Evolutionary conservation across 1,284 basidiomycete species (phyloP), one percentile per base, ranked within the genome.

Genomic region (Cryptococcus sp.): DNA sequence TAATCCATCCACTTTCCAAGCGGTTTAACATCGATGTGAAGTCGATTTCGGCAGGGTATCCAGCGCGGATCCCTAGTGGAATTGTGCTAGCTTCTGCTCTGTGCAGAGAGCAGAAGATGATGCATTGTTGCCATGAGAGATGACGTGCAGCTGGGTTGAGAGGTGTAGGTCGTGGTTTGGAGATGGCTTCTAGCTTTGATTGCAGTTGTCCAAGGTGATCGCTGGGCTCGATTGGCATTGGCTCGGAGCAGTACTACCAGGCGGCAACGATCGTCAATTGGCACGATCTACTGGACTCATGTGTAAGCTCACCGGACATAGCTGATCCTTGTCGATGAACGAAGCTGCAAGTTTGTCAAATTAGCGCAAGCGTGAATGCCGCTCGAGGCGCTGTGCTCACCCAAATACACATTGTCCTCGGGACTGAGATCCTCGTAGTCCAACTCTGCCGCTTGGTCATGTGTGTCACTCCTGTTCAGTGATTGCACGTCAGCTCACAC

Each of bases 91-190:
- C 65, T 59, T 77, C 71, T 7, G 72, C 73, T 7, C 64, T 60
- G 55, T 78, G 76, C 39, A 63, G 59, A 1, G 57, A 45, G 58
- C 77, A 78, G 35, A 70, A 73, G 1, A 67, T 58, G 48, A 69
- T 62, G 15, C 63, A 55, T 50, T 62, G 52, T 17, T 58, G 49
- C 62, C 65, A 66, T 10, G 56, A 17, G 19, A 64, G 51, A 17
- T 42, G 22, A n/a, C 63, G 53, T 3, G 63, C 61, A 16, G 52
- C 30, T 23, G 61, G 57, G 35, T 67, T 63, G n/a, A 8, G 8
- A 5, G 25, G 17, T 8, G 59, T 62, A 3, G 64, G 62, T 22
- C 42, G 20, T 10, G 65, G 59, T 5, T 13, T 22, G 15, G 61
- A 65, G 8, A 62, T 54, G 1, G 43, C 22, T 5, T 55, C 35